Evolutionary conservation across 768 basidiomycete species (phyloP), one percentile per base, ranked within the genome.

Genomic region (Lactarius akahatsu): DNA sequence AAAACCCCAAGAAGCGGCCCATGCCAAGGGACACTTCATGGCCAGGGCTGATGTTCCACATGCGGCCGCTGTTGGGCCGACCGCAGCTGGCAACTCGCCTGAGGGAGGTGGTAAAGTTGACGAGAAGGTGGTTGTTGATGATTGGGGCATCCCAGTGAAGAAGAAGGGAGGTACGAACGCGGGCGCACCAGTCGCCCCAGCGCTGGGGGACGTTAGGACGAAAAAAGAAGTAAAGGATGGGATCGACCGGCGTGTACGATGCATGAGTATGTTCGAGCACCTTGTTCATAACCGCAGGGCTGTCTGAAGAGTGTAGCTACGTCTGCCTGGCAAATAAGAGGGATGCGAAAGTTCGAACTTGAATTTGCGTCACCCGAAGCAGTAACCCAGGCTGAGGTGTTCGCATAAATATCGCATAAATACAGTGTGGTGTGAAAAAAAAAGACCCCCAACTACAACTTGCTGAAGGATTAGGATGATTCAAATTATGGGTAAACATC

Each of bases 71-170:
- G 58, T 43, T 43, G 55, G 9, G 32, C 52, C 58, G n/a, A 20
- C 23, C 8, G 40, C 67, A 10, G 50, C 11, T 10, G 52, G 38
- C 26, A 60, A 62, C 18, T 60, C 50, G 43, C 58, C 67, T 15
- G 38, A 13, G 36, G 36, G 38, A 6, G 47, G 11, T 13, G 11
- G 32, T 34, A 9, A 38, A 15, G 38, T 62, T 47, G 57, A n/a
- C 20, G 66, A 63, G 13, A 65, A 68, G 28, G 9, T n/a, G 4
- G 41, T 16, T 1, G 63, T 65, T 0, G 65, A 61, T 1, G 32
- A 32, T 34, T 9, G 45, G 45, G 45, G n/a, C 3, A n/a, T 43
- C 18, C 41, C 41, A 43, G 18, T n/a, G 47, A 50, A 47, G 23
- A 23, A 50, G 47, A 23, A 50, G n/a, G 4, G 9, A 13, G 47